Base-by-base conservation (phyloP, 345 rosid species). In the Schrenkiella parvula region DNA sequence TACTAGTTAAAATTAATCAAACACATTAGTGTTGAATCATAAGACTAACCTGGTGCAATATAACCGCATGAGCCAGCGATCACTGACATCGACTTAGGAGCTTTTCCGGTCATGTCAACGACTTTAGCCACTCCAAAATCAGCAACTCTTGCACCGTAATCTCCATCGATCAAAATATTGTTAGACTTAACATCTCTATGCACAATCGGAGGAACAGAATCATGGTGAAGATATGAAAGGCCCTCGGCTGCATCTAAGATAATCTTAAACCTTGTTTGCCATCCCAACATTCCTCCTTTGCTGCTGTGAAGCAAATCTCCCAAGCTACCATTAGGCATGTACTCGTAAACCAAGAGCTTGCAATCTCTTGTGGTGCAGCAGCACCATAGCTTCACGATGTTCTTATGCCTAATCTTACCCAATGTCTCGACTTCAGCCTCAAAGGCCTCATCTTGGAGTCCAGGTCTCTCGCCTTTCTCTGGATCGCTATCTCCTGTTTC, bases 51-150 rank as follows among this genome's bases (percentile, higher is more conserved):
- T 80, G 99, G 99, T 28, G 99, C 99, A 63, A 95, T 92, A 80
- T 95, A 95, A 60, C 99, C 99, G 60, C 98, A 90, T 37, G 99
- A 95, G 21, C 99, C 99, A 14, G 99, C 97, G 47, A 95, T 88
- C 13, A 83, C 86, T 10, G 99, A 95, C 99, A 95, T 95, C 10
- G 99, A 92, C 68, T 89, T 85, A 0, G 83, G 92, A 67, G 76
- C 85, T 78, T 86, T 95, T 31, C 89, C 97, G 2, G 88, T 78
- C 31, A 78, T 50, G 75, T 87, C 96, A 3, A 88, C 84, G 10
- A 84, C 92, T 83, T 95, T 95, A 43, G 99, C 99, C 18, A 88
- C 87, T 2, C 99, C 99, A 38, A 95, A 95, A 82, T 95, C 99
- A 8, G 99, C 99, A 13, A 95, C 90, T 65, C 95, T 81, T n/a